Evolutionary conservation across 768 basidiomycete genomes (phyloP), one percentile per base, ranked within the genome.

Genomic region (Naganishia onofrii): DNA sequence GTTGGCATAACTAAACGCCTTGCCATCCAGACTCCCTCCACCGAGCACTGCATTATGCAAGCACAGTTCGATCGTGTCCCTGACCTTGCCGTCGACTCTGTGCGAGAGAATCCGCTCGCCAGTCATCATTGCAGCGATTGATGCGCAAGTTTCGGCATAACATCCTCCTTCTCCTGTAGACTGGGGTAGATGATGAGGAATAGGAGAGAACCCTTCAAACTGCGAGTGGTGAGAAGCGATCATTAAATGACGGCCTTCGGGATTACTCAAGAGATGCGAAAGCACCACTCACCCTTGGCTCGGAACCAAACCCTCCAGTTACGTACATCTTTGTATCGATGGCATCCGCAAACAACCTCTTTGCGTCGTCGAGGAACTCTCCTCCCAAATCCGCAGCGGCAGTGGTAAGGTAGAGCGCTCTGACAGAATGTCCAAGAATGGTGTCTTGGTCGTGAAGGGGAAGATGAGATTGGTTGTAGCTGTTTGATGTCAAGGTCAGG

Each of bases 71-170:
- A 76, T 63, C 12, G 71, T 65, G 48, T 76, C 76, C 63, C 76
- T 57, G 26, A 71, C 56, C 60, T 73, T 71, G 3, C 73, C 74
- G 28, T 74, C 73, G 10, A 76, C 58, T 23, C 64, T 26, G 36
- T 73, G 73, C 0, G 69, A 71, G 19, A 76, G 66, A 28, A 76
- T 54, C 21, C 76, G 66, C 69, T 76, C 76, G 23, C 69, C 53
- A 5, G 74, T 75, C 76, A 76, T 76, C 73, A 76, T 76, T 26
- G 58, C 58, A 3, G 74, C 74, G 72, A 76, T 76, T 3, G 74
- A 69, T 12, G 76, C 76, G 66, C 76, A 76, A 0, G 76, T 76
- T 48, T 76, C 76, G 26, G 73, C 73, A 36, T 76, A 76, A 36
- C 74, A 74, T 23, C 75, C 75, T 17, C 76, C 76, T 65, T 75